These are phyloP conservation scores for Pseudozyma hubeiensis DNA, from an alignment of 1,284 basidiomycete genomes.

Conservation along the genomic window DNA sequence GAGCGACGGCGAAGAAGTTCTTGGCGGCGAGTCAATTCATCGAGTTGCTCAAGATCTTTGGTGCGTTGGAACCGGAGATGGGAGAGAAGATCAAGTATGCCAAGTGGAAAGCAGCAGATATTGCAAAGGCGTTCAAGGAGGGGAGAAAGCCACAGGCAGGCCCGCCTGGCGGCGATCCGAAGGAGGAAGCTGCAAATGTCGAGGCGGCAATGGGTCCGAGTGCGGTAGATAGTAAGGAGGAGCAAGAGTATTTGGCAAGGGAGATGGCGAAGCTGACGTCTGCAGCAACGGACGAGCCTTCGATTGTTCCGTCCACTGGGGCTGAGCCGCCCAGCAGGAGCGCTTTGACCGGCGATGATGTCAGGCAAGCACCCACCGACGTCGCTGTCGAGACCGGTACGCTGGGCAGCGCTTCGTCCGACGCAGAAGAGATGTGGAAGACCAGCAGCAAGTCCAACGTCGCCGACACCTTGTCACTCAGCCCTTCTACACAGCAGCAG, in stretches of 20 bases:
- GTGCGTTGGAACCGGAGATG: constrained; percentile 70
- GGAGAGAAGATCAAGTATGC: constrained; percentile 85
- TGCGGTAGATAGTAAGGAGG: constrained; percentile 39
- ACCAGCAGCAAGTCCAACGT: constrained; percentile 8
- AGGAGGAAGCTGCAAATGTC: constrained; percentile 31
- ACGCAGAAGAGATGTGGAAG: constrained; percentile 38
- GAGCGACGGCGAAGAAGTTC: constrained; percentile 87
- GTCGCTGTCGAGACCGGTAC: neutral
- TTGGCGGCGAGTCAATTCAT: constrained; percentile 87
- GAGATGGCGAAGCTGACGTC: constrained; percentile 59
- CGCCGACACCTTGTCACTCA: constrained; percentile 18
- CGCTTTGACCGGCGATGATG: constrained; percentile 15
- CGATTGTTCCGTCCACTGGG: neutral
- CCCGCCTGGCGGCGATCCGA: constrained; percentile 50
- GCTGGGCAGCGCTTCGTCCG: constrained; percentile 21
- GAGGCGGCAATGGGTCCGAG: constrained; percentile 33
- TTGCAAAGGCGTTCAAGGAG: constrained; percentile 87
- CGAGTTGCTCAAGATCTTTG: constrained; percentile 82
- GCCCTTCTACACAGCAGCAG: constrained; percentile 19
- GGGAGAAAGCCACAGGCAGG: constrained; percentile 67
- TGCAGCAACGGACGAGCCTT: constrained; percentile 11
- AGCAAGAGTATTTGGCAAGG: constrained; percentile 55
- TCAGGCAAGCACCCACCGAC: neutral
- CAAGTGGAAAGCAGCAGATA: constrained; percentile 92
- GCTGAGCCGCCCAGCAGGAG: constrained; percentile 7